Base-by-base conservation (phyloP, 331 rosid genomes). In the Erythrophleum ivorense region DNA sequence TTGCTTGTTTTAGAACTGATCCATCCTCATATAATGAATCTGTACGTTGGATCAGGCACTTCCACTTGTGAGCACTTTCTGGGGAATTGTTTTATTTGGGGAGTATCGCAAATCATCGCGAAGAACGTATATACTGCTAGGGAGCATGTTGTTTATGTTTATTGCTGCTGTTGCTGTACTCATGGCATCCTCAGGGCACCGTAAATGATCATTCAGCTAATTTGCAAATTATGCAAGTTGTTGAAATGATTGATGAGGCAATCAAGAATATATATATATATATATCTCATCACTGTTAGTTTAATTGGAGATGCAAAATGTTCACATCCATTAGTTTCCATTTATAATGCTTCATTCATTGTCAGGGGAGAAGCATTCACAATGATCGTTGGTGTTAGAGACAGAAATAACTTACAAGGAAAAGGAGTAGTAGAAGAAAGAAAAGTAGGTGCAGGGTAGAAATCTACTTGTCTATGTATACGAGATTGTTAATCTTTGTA, bases 41-140 rank as follows among this genome's bases (percentile, higher is more conserved):
- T 62, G 74, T 12, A 12, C 85, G 71, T 55, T 68, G 7, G 33
- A 13, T 2, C 88, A 92, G 98, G 97, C 98, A 49, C 92, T 94
- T 89, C 98, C 98, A 53, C 95, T 94, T 5, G 98, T 94, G 85
- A 87, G 97, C 90, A 94, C 98, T 40, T 92, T 94, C n/a, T 94
- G 98, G 98, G 98, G 95, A 8, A 34, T 94, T 4, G 72, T 91
- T 76, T 57, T 92, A 73, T 92, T 91, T 24, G 98, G 98, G 6
- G 97, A 92, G 67, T 94, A 92, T 81, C 85, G 95, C 3, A 90
- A 78, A 89, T 92, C 97, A 10, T 94, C 98, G 7, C 82, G 85
- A 69, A 89, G 87, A 90, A 92, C 98, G 2, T 92, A 92, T 16
- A 4, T 3, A 34, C 73, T 94, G 69, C 97, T 94, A 24, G 16